These are phyloP conservation scores for Neoscytalidium dimidiatum DNA, from an alignment of 2,329 filamentous ascomycete genomes.

Conservation along the genomic window DNA sequence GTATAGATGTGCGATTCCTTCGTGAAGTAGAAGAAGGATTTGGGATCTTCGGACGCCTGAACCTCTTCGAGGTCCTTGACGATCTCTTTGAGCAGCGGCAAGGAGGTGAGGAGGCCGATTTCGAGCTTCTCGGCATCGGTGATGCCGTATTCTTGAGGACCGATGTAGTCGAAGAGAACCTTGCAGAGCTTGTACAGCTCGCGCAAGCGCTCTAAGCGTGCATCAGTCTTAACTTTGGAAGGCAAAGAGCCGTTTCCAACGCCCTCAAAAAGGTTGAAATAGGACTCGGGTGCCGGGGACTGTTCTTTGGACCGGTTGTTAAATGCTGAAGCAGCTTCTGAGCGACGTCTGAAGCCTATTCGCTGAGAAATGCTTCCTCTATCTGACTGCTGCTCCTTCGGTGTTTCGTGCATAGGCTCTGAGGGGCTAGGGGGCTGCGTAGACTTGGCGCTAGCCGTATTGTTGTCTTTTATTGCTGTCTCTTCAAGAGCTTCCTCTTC, in stretches of 20 bases:
- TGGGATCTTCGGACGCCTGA: conserved; percentile 90
- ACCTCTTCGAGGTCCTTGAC: conserved; percentile 96
- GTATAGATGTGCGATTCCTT: conserved; percentile 99
- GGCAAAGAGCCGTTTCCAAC: conserved; percentile 49
- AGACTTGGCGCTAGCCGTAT: conserved; percentile 27
- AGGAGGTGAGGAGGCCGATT: conserved; percentile 89
- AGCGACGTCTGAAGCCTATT: conserved; percentile 56
- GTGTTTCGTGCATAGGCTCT: conserved; percentile 30
- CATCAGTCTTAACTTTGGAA: conserved; percentile 79
- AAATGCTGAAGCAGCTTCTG: conserved; percentile 37
- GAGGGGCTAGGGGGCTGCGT: conserved; percentile 29
- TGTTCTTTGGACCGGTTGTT: conserved; percentile 20
- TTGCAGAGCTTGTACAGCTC: conserved; percentile 94
- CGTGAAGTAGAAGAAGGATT: conserved; percentile 98
- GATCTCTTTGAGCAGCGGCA: conserved; percentile 93
- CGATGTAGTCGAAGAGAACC: conserved; percentile 96
- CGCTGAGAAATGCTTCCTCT: conserved; percentile 46
- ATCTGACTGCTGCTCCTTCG: conserved; percentile 27
- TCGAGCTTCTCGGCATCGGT: conserved; percentile 96
- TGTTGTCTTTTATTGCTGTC: conserved; percentile 36
- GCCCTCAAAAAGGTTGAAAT: conserved; percentile 89
- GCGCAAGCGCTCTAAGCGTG: conserved; percentile 81
- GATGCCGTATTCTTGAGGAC: conserved; percentile 97
- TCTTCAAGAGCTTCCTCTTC: conserved; percentile 61
- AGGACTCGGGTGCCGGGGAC: conserved; percentile 52